Evolutionary conservation across 2,329 filamentous ascomycete species (phyloP), one percentile per base, ranked within the genome.

Genomic region (Ramularia endophylla): DNA sequence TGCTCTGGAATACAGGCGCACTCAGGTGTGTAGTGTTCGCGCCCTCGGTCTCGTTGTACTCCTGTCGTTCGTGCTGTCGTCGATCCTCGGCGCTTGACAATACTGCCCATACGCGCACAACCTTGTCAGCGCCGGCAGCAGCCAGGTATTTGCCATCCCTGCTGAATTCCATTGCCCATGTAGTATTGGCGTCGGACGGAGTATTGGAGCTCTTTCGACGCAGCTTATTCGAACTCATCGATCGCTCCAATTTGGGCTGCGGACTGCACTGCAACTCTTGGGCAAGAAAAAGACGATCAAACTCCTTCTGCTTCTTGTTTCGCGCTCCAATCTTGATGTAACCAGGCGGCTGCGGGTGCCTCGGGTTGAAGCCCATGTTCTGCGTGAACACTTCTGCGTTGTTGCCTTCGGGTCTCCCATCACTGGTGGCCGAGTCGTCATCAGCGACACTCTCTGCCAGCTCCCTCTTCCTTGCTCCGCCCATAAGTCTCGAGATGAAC

Each of bases 141-240:
- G 92, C 92, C 13, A 98, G 71, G 61, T 89, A 95, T 56, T 75
- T 85, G 4, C 92, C 92, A 66, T 97, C 90, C 46, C 83, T 83
- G 57, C 90, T 97, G 58, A 97, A 97, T 56, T 92, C 86, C 49
- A 87, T 79, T 0, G 90, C 83, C 92, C 92, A 98, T 25, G 95
- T 81, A 0, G 92, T 88, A 46, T 57, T 45, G 12, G 40, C 41
- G 11, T 44, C 50, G 17, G 52, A 41, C n/a, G 55, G 46, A 6
- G 46, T 45, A 11, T 48, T 47, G 5, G 54, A 85, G 72, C 36
- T 72, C 71, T 29, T 67, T 57, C 41, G 57, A 47, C 37, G 55
- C 53, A 61, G 41, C 43, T 57, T 59, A 34, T 53, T 59, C 20
- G 45, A 42, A 16, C 47, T 51, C 12, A 47, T 43, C 31, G 42